These are phyloP conservation scores for Pseudogymnoascus sp. DNA, from an alignment of 2,329 filamentous ascomycete species.

Conservation along the genomic window DNA sequence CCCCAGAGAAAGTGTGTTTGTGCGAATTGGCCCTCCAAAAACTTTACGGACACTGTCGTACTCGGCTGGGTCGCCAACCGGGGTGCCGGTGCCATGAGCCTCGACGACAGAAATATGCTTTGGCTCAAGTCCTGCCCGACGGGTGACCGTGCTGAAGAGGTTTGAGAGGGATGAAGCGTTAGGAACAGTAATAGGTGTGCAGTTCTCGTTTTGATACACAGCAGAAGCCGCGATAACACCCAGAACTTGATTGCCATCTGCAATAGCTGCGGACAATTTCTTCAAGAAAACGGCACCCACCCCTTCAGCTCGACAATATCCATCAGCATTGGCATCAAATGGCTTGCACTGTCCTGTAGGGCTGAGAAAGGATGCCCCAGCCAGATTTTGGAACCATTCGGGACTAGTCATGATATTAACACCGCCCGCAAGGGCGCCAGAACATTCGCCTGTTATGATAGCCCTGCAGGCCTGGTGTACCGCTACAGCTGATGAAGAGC, in stretches of 20 bases:
- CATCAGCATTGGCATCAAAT: conserved; percentile 38
- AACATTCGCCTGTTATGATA: conserved; percentile 20
- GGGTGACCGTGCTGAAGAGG: too few species aligned
- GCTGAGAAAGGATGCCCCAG: too few species aligned
- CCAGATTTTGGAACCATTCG: conserved; percentile 5
- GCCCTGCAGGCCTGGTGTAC: conserved; percentile 33
- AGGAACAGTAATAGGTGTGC: conserved; percentile 15
- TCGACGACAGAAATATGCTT: background rate
- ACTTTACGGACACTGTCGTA: background rate
- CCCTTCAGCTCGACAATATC: conserved; percentile 43
- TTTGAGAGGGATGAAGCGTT: conserved; percentile 19
- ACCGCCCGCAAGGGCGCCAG: conserved; percentile 21
- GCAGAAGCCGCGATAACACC: conserved; percentile 27
- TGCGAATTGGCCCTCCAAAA: conserved; percentile 22
- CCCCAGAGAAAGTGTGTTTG: conserved; percentile 33
- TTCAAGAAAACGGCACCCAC: conserved; percentile 40
- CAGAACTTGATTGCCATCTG: conserved; percentile 38
- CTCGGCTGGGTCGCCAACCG: conserved; percentile 13
- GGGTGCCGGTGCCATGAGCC: conserved; percentile 13
- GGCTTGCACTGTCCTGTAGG: conserved; percentile 36
- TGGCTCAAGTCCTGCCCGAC: too few species aligned
- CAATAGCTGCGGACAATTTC: conserved; percentile 36
- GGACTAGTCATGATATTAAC: conserved; percentile 22
- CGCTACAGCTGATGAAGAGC: conserved; percentile 29
- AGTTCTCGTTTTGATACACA: conserved; percentile 13